Conservation (phyloP, 768 basidiomycete species). For the Brasilioporus rufonigricans region DNA sequence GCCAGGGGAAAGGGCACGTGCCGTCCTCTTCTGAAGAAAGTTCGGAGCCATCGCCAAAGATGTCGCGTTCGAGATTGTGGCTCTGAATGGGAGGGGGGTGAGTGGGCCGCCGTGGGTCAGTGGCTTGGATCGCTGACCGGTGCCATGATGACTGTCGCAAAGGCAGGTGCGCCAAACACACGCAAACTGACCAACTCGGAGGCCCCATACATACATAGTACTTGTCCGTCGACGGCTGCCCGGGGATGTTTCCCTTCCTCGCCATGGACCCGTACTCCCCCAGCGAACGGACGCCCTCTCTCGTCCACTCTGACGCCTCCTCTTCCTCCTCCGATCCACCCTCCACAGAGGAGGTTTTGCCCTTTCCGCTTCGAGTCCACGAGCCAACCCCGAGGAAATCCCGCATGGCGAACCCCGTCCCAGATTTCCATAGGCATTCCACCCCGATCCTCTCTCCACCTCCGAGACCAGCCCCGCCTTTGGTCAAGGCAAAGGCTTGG, state of each 20-base stretch:
- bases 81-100: background rate
- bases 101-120: no score
- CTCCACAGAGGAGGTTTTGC: slow-evolving; percentile 20
- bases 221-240: no score
- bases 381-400: background rate
- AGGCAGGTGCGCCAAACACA: slow-evolving; percentile 9
- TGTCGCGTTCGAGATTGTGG: slow-evolving; percentile 58
- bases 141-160: slow-evolving; percentile 13
- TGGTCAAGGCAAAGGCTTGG: slow-evolving; percentile 23
- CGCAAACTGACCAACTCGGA: slow-evolving; percentile 2
- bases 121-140: slow-evolving; percentile 5
- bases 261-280: slow-evolving; percentile 21
- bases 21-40: slow-evolving; percentile 74
- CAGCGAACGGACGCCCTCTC: slow-evolving; percentile 26
- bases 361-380: background rate
- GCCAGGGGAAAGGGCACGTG: background rate
- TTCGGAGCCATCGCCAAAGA: slow-evolving; percentile 86
- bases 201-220: no score
- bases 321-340: slow-evolving; percentile 19
- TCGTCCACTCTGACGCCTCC: slow-evolving; percentile 28
- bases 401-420: background rate
- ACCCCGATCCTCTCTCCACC: background rate
- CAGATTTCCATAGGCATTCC: background rate
- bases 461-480: slow-evolving; percentile 3
- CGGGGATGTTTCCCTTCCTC: slow-evolving; percentile 14